Conservation (phyloP, 148 eudicot genomes). For the Spergularia bocconei region DNA sequence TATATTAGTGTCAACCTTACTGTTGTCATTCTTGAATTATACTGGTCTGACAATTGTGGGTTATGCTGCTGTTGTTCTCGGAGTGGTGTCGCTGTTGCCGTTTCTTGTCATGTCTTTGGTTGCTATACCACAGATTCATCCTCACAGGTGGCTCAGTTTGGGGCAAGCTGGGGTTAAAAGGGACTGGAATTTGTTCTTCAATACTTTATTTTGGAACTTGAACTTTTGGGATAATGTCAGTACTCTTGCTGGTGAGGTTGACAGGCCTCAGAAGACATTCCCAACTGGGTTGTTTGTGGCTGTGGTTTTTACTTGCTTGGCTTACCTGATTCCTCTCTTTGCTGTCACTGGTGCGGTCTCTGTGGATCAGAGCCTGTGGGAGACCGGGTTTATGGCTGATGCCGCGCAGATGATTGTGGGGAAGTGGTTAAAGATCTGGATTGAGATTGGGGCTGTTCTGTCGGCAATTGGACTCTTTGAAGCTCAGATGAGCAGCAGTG, state of each 20-base stretch:
- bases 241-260: slow-evolving; percentile 59
- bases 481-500: slow-evolving; percentile 54
- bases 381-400: slow-evolving; percentile 48
- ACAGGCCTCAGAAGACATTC: slow-evolving; percentile 45
- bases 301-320: slow-evolving; percentile 51
- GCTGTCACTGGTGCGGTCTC: slow-evolving; percentile 56
- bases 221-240: slow-evolving; percentile 61
- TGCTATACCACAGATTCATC: slow-evolving; percentile 49
- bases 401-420: slow-evolving; percentile 56
- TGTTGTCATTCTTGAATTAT: slow-evolving; percentile 46
- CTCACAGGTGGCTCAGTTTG: slow-evolving; percentile 47
- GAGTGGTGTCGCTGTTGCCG: slow-evolving; percentile 42
- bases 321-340: slow-evolving; percentile 49
- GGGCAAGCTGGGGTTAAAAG: slow-evolving; percentile 51
- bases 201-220: slow-evolving; percentile 59
- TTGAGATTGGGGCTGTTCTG: slow-evolving; percentile 55
- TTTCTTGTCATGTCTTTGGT: slow-evolving; percentile 46
- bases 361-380: slow-evolving; percentile 52
- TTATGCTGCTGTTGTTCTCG: slow-evolving; percentile 46
- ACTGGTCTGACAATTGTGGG: slow-evolving; percentile 57
- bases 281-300: slow-evolving; percentile 40
- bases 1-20: slow-evolving; percentile 31
- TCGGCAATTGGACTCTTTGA: slow-evolving; percentile 54
- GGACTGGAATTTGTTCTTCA: slow-evolving; percentile 54
- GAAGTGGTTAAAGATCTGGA: slow-evolving; percentile 57